These are phyloP conservation scores for Torrubiellomyces zombiae DNA, from an alignment of 2,329 filamentous ascomycete genomes.

Conservation along the genomic window DNA sequence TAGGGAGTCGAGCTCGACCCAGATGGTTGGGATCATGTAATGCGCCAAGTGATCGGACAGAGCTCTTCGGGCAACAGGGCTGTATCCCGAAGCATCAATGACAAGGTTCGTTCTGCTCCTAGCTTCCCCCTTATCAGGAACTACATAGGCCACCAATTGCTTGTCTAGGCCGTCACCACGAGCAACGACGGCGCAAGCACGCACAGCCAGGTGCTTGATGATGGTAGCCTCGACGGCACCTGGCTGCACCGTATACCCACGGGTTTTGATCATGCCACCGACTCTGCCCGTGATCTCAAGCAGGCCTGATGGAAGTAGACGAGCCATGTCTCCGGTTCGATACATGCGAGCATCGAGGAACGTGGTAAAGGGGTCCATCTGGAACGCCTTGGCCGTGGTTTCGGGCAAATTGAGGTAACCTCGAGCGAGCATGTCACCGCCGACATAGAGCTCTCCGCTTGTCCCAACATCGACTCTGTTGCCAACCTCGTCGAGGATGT, in stretches of 20 bases:
- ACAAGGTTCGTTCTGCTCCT: slow-evolving; percentile 43
- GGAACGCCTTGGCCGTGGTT: slow-evolving; percentile 57
- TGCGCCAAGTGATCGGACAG: slow-evolving; percentile 54
- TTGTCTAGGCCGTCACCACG: slow-evolving; percentile 60
- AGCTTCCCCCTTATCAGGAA: slow-evolving; percentile 44
- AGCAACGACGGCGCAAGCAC: slow-evolving; percentile 54
- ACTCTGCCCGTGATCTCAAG: slow-evolving; percentile 64
- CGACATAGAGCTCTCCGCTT: slow-evolving; percentile 59
- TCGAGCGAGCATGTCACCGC: slow-evolving; percentile 55
- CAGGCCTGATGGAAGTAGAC: slow-evolving; percentile 47
- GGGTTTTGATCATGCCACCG: slow-evolving; percentile 66
- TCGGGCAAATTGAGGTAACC: slow-evolving; percentile 71
- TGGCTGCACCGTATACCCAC: slow-evolving; percentile 63
- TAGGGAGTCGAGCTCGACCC: slow-evolving; percentile 55
- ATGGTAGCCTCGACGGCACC: slow-evolving; percentile 62
- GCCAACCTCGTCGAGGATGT: slow-evolving; percentile 55
- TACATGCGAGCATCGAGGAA: slow-evolving; percentile 52
- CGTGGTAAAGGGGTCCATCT: slow-evolving; percentile 44
- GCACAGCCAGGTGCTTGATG: slow-evolving; percentile 50
- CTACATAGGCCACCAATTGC: slow-evolving; percentile 62
- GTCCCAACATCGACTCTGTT: slow-evolving; percentile 44
- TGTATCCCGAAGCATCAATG: slow-evolving; percentile 55
- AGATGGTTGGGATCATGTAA: slow-evolving; percentile 69
- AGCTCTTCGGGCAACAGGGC: slow-evolving; percentile 47
- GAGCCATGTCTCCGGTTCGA: slow-evolving; percentile 54